Evolutionary conservation across 306 rosid species (phyloP), one percentile per base, ranked within the genome.

Genomic region (Sicyos edulis): DNA sequence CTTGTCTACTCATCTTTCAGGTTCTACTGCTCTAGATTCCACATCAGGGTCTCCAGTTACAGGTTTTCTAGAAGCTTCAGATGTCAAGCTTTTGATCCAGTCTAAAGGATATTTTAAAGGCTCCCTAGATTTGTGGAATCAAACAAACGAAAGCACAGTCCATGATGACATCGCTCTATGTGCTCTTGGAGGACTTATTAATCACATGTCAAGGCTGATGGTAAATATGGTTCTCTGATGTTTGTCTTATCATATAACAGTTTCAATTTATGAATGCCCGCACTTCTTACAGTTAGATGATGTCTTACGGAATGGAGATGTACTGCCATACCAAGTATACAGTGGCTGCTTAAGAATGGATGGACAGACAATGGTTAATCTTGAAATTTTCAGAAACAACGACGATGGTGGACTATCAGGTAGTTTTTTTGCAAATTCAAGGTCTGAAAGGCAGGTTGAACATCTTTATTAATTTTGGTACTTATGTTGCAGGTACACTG

Each of bases 331-430:
- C 80, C 91, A 90, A 75, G 90, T 92, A 68, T 92, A 92, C 62
- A 83, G 58, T 68, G 92, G 96, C 71, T 92, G 88, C 84, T 91
- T 92, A 77, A 90, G 87, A 88, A 90, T 92, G 90, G 98, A 92
- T 81, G 98, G 98, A 64, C 96, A 92, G 73, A 92, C 98, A 20
- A 84, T 90, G 82, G 78, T 86, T 64, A 92, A 92, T 87, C 92
- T 92, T 64, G 98, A 92, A 85, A 86, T 92, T 57, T 92, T 92
- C 81, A 83, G 77, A 65, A 92, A 92, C 79, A 92, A 80, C 70
- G 96, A 85, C 29, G 96, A 92, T 74, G 98, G 96, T 77, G 89
- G 96, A 51, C 79, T 80, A 75, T 82, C 91, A 82, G 96, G 98
- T 79, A 81, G 78, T 93, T 78, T 70, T 62, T 61, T 57, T 42